A percentile compares a stretch with the other conserved stretches of the same genome.
These are phyloP conservation scores for Camellia japonica DNA, from an alignment of 148 eudicot species.

Conservation along the genomic window DNA sequence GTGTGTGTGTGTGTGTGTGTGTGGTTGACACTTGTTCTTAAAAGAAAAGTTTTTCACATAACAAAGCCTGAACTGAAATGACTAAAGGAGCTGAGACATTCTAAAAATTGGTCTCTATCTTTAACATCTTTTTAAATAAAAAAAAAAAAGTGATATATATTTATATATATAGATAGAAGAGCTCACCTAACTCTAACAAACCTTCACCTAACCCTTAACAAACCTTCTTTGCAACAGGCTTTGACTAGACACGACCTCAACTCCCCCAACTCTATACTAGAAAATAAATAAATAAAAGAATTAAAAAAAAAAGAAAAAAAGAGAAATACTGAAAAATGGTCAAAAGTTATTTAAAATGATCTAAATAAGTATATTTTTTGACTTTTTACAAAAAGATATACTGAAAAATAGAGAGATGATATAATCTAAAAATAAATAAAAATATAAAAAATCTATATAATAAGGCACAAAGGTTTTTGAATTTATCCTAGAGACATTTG, in stretches of 20 bases:
- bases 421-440: too few relatives aligned
- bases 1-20: too few relatives aligned
- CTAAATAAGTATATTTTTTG: too few relatives aligned
- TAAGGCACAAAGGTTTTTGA: too few relatives aligned
- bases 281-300: not conserved
- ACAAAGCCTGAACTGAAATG: not conserved
- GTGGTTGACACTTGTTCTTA: not conserved
- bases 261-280: not conserved
- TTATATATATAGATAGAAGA: not conserved
- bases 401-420: too few relatives aligned
- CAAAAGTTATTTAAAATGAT: not conserved
- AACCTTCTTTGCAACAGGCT: not conserved
- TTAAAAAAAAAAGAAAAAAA: not conserved
- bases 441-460: too few relatives aligned
- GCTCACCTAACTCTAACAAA: not conserved
- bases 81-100: not conserved
- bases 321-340: not conserved
- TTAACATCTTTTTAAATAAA: slow-evolving; percentile 10
- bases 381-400: too few relatives aligned
- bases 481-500: too few relatives aligned
- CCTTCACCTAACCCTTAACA: not conserved
- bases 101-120: slow-evolving; percentile 9
- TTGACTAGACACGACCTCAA: slow-evolving; percentile 3
- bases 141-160: not conserved
- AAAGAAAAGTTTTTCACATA: not conserved